Evolutionary conservation across 106 monocot species (phyloP), one percentile per base, ranked within the genome.

Genomic region (Narthecium ossifragum): DNA sequence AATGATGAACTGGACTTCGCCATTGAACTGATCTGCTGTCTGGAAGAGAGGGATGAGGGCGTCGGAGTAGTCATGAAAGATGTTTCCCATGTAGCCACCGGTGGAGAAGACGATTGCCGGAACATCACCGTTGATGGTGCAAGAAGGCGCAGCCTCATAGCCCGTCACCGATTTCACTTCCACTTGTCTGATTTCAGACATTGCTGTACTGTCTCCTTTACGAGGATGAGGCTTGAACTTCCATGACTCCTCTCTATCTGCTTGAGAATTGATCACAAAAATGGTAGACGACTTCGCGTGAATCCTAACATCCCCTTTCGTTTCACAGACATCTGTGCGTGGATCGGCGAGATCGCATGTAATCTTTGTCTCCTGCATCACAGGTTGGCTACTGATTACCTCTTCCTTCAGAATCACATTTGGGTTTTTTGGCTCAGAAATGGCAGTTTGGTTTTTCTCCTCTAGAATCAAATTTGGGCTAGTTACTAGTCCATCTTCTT

Each of bases 151-250:
- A 10, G 23, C 5, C 8, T 73, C 34, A n/a, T 38, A 10, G 21
- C 7, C 11, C 22, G 34, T 15, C 0, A 64, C 63, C 4, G 51
- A 21, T 25, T 6, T 52, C 0, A 73, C 14, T 5, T 73, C 20
- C 2, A 73, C 21, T 59, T 77, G 63, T 14, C 33, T 62, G 26
- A 85, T 61, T 10, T 53, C 26, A 2, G 73, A 15, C 73, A 74
- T 76, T 2, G 62, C 51, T 1, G 26, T 18, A 0, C 26, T 25
- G 46, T 88, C 93, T n/a, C 66, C 56, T 41, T 88, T 93, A 5
- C 93, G 62, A 33, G 93, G 62, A 30, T 88, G 72, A 12, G 88
- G 88, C 31, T 51, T 82, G 10, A 93, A 73, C 38, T 34, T 58
- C 70, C 76, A 80, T 26, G 75, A 55, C 22, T 69, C 77, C 20